phyloP scores from a whole-genome alignment of 768 basidiomycete genomes.

The Phanerodontia chrysosporium region DNA sequence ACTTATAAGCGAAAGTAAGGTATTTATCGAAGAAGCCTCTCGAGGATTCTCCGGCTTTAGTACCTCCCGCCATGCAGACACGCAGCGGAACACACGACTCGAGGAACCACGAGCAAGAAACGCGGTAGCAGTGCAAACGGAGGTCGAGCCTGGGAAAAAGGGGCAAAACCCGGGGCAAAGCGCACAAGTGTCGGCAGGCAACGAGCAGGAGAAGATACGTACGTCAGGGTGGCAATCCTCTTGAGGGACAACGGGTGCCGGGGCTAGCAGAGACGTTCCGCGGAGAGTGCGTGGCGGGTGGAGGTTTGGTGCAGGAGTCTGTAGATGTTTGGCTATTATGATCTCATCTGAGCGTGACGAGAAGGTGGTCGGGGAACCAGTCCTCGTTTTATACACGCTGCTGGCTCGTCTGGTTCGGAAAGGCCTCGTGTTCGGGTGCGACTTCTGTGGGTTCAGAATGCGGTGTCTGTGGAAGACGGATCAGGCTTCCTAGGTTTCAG shows the following conservation, averaged over 20 bases:
- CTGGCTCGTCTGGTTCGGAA: not conserved
- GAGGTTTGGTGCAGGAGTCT: not conserved
- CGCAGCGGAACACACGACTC: too few relatives aligned
- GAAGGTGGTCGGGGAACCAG: not conserved
- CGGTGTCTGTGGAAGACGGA: slow-evolving; percentile 8
- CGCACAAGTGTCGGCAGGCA: not conserved
- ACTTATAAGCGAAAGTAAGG: slow-evolving; percentile 37
- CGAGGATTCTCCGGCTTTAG: slow-evolving; percentile 17
- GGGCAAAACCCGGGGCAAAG: slow-evolving; percentile 4
- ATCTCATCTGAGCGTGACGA: slow-evolving; percentile 3
- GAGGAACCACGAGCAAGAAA: too few relatives aligned
- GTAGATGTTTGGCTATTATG: not conserved
- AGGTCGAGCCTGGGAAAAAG: not conserved
- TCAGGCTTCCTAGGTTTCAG: slow-evolving; percentile 9
- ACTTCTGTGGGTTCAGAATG: not conserved
- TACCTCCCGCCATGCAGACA: slow-evolving; percentile 16
- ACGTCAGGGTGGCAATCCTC: not conserved
- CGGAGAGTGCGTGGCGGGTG: not conserved
- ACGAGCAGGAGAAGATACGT: slow-evolving; percentile 1
- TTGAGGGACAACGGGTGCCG: not conserved
- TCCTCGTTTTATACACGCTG: slow-evolving; percentile 6
- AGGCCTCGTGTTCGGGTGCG: slow-evolving; percentile 11
- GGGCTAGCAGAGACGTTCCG: not conserved
- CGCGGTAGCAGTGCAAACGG: not conserved
- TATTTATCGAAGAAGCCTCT: slow-evolving; percentile 20